A percentile compares a stretch with the other conserved stretches of the same genome.
These are phyloP conservation scores for Trametes sanguinea DNA, from an alignment of 768 basidiomycete species.

Conservation along the genomic window DNA sequence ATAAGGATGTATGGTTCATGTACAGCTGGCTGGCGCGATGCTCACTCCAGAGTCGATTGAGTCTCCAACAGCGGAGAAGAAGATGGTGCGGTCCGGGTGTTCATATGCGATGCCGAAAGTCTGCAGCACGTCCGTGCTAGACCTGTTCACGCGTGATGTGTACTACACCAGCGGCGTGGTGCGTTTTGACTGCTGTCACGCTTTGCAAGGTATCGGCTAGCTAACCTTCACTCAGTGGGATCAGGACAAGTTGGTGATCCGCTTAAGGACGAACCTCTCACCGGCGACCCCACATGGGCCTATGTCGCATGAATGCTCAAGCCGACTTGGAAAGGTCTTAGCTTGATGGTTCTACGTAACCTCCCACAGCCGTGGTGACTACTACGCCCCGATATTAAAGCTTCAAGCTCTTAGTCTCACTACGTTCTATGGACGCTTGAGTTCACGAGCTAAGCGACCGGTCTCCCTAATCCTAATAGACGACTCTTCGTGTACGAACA, in stretches of 20 bases:
- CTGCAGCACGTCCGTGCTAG: conserved; percentile 43
- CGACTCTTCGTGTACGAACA: too few relatives aligned
- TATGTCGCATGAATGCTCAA: too few relatives aligned
- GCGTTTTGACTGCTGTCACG: conserved; percentile 22
- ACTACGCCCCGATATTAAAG: too few relatives aligned
- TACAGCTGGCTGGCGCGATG: conserved; percentile 61
- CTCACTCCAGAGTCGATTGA: conserved; percentile 59
- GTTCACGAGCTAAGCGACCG: too few relatives aligned
- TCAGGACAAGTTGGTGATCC: conserved; percentile 51
- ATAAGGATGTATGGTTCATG: conserved; percentile 41
- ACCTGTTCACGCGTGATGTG: conserved; percentile 43
- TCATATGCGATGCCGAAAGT: conserved; percentile 55
- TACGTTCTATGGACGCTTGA: too few relatives aligned
- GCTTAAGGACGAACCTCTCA: conserved; percentile 37
- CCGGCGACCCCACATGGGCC: too few relatives aligned
- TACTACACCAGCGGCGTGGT: conserved; percentile 49
- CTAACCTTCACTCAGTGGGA: conserved; percentile 50
- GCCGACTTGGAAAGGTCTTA: too few relatives aligned
- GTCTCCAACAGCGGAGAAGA: conserved; percentile 47
- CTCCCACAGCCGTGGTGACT: too few relatives aligned
- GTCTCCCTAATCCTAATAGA: too few relatives aligned
- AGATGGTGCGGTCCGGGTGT: conserved; percentile 61
- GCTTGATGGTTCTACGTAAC: too few relatives aligned
- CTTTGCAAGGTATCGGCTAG: too few relatives aligned
- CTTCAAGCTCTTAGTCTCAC: too few relatives aligned